A percentile compares a stretch with the other conserved stretches of the same genome.
Conservation (phyloP, 139 green algal genomes). For the Chlamydomonas sp. region DNA sequence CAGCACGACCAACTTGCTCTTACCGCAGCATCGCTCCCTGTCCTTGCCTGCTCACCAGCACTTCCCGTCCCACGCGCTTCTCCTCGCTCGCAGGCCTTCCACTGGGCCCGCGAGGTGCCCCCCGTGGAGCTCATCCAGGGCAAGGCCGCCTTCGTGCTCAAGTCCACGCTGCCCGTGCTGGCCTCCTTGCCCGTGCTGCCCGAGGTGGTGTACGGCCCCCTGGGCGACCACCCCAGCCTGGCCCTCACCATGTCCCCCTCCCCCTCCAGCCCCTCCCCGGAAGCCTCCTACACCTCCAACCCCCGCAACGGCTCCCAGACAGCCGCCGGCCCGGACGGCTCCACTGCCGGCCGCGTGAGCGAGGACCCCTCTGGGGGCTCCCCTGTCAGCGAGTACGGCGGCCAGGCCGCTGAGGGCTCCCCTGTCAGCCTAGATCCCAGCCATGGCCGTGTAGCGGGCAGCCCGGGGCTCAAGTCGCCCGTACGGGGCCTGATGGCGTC, state of each 20-base stretch:
- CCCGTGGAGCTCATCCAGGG: conserved; percentile 16
- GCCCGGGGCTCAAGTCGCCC: too few relatives aligned
- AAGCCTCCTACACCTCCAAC: conserved; percentile 1
- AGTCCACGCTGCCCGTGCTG: conserved; percentile 13
- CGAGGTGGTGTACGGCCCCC: conserved; percentile 25
- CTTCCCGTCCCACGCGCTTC: background rate
- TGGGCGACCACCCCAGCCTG: conserved; percentile 11
- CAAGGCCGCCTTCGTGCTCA: conserved; percentile 19
- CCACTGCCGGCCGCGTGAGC: too few relatives aligned
- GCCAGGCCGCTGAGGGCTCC: too few relatives aligned
- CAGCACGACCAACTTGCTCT: too few relatives aligned
- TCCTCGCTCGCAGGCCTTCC: conserved; percentile 10
- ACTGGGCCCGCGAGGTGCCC: conserved; percentile 21
- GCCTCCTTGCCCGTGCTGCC: conserved; percentile 40
- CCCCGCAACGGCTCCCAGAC: background rate
- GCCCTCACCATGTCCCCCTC: background rate
- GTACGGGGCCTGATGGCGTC: too few relatives aligned
- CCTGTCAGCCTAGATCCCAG: too few relatives aligned
- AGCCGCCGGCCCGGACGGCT: background rate
- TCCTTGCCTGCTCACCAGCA: too few relatives aligned
- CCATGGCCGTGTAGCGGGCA: too few relatives aligned
- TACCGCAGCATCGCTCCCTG: background rate
- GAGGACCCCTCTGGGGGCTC: too few relatives aligned
- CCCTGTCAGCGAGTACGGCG: too few relatives aligned
- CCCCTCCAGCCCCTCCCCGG: background rate